Evolutionary conservation across 768 basidiomycete species (phyloP), one percentile per base, ranked within the genome.

Genomic region (Daedaleopsis nitida): DNA sequence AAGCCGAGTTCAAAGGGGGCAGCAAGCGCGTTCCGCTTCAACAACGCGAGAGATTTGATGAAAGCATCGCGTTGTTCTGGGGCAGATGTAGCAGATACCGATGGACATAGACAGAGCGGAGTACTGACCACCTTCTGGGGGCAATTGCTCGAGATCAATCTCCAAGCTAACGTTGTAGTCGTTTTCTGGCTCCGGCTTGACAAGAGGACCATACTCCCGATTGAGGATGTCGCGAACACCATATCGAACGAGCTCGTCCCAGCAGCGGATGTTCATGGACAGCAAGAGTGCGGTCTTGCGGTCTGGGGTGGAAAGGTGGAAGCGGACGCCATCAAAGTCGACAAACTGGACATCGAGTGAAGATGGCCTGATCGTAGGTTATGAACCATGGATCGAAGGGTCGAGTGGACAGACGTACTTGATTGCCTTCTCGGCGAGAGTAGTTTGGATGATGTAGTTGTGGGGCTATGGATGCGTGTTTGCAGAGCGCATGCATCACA

Each of bases 221-320:
- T 81, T 76, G 58, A 99, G 76, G 38, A 96, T 76, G 53, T 92
- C 86, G 35, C 87, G 69, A 1, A 92, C 97, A 48, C 96, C 97
- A 69, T 92, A 96, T 55, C 83, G 80, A 12, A 88, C 88, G 48
- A 99, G 86, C 72, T 98, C 94, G 62, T 89, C 85, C 96, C 96
- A 99, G 78, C 96, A 99, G 52, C 92, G 89, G 60, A 98, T 95
- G 74, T 89, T 88, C 94, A 99, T 98, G 34, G 96, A 98, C 21
- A 99, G 83, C 42, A 92, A 78, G 21, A 98, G 79, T 5, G 47
- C 57, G 11, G 62, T 66, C 80, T 96, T 93, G 72, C 89, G 86
- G 23, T 91, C 86, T 3, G 91, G 91, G 0, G 95, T 95, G 14
- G 92, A 92, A 50, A 98, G 77, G 74, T 91, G 96, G 77, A 98